Evolutionary conservation across 306 rosid genomes (phyloP).

Genomic region (Prunus davidiana): DNA sequence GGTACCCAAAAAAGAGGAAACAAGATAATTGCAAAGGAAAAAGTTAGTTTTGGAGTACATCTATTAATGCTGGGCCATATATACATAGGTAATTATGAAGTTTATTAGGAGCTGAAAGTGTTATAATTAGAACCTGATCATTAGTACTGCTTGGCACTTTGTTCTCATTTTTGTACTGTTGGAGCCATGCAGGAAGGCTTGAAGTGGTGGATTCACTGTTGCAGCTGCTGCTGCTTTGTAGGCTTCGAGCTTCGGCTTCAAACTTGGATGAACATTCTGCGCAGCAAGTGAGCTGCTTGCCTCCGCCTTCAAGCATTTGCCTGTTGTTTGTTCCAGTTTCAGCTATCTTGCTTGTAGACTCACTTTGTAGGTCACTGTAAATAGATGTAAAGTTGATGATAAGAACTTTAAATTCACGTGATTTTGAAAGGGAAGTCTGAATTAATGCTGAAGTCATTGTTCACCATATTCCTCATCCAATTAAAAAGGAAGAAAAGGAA

Average conservation of each 20-base stretch:
- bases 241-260: constrained; percentile 59
- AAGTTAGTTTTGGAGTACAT: constrained; percentile 33
- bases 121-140: constrained; percentile 54
- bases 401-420: background rate
- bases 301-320: constrained; percentile 32
- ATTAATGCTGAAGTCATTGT: background rate
- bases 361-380: constrained; percentile 57
- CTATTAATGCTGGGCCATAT: constrained; percentile 2
- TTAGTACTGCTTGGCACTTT: constrained; percentile 30
- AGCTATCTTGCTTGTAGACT: constrained; percentile 39
- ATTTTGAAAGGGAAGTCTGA: background rate
- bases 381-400: constrained; percentile 22
- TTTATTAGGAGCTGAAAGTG: constrained; percentile 6
- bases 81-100: background rate
- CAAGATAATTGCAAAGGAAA: constrained; percentile 29
- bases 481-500: constrained; percentile 16
- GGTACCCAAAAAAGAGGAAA: constrained; percentile 18
- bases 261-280: constrained; percentile 51
- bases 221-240: constrained; percentile 41
- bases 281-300: constrained; percentile 42
- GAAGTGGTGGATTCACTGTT: constrained; percentile 63
- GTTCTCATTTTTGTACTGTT: constrained; percentile 75
- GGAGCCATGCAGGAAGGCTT: constrained; percentile 98
- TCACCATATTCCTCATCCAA: background rate
- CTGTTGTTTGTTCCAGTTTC: constrained; percentile 45